phyloP scores from a whole-genome alignment of 2,329 filamentous ascomycete species.

The Curvularia eragrostidis region DNA sequence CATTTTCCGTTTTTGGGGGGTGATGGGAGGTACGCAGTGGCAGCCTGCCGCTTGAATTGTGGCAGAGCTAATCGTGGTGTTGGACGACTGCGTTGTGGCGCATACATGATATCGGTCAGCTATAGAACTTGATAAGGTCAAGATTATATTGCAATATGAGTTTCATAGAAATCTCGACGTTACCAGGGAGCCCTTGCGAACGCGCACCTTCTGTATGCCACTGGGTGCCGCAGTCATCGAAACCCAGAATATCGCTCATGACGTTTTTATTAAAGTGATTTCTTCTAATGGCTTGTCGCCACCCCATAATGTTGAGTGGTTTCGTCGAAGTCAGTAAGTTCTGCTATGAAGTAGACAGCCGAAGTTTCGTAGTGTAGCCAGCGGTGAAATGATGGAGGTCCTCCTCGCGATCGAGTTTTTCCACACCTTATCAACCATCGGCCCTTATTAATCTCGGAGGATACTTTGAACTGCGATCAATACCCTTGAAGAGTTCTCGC shows the following conservation, averaged over 20 bases:
- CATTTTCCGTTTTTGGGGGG: not conserved
- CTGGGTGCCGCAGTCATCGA: not conserved
- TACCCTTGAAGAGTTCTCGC: conserved; percentile 33
- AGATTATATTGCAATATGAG: not conserved
- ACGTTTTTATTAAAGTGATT: not conserved
- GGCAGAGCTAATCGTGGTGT: not conserved
- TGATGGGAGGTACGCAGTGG: not conserved
- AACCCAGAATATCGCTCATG: not conserved
- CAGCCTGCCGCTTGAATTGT: not conserved
- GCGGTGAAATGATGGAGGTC: conserved; percentile 25
- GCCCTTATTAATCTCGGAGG: conserved; percentile 29
- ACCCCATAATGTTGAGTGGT: no score
- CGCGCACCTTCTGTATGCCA: not conserved
- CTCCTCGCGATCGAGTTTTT: conserved; percentile 26
- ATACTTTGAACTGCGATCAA: conserved; percentile 43
- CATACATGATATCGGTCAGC: not conserved
- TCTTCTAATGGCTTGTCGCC: no score
- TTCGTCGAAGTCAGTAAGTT: no score
- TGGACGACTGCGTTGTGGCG: not conserved
- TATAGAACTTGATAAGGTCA: not conserved
- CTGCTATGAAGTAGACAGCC: not conserved
- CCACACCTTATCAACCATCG: conserved; percentile 22
- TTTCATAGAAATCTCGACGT: not conserved
- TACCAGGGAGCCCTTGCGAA: not conserved
- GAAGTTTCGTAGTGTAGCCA: conserved; percentile 18